Percentiles rank a stretch among this genome's conserved stretches.
Conservation (phyloP, 441 rosid species). For the Hura crepitans region DNA sequence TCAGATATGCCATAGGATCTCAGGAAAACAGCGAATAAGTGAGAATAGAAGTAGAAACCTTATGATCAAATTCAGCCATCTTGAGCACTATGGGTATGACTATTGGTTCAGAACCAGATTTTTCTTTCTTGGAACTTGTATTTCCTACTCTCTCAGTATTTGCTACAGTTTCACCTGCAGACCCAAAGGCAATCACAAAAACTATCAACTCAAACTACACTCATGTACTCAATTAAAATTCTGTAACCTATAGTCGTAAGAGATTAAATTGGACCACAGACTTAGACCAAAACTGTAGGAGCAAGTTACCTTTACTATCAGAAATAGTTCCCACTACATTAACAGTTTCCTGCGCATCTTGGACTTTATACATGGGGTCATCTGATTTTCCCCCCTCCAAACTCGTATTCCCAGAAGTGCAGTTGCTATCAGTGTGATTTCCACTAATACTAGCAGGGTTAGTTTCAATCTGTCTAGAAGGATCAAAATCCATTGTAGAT, state of each 20-base stretch:
- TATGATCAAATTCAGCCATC: conserved; percentile 95
- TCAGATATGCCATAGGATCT: background rate
- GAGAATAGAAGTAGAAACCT: conserved; percentile 43
- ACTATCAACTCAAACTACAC: background rate
- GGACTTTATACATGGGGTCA: conserved; percentile 35
- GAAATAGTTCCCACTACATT: conserved; percentile 36
- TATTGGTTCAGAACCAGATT: conserved; percentile 71
- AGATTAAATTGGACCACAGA: background rate
- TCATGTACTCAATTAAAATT: conserved; percentile 6
- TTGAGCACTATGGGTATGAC: conserved; percentile 78
- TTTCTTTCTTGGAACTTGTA: conserved; percentile 41
- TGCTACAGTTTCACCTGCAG: conserved; percentile 45
- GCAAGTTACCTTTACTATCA: conserved; percentile 38
- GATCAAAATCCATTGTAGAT: conserved; percentile 28
- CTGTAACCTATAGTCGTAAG: background rate
- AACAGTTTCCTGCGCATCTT: conserved; percentile 35
- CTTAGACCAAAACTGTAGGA: conserved; percentile 11
- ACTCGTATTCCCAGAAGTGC: conserved; percentile 17
- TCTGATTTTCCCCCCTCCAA: conserved; percentile 29
- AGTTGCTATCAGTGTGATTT: conserved; percentile 30
- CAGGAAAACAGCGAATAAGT: background rate
- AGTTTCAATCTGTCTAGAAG: conserved; percentile 33
- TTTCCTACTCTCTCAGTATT: conserved; percentile 32
- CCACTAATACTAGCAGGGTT: conserved; percentile 27
- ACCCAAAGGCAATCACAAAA: conserved; percentile 20